Base-by-base conservation (phyloP, 2,329 filamentous ascomycete genomes). In the Akanthomyces uredinophilus region DNA sequence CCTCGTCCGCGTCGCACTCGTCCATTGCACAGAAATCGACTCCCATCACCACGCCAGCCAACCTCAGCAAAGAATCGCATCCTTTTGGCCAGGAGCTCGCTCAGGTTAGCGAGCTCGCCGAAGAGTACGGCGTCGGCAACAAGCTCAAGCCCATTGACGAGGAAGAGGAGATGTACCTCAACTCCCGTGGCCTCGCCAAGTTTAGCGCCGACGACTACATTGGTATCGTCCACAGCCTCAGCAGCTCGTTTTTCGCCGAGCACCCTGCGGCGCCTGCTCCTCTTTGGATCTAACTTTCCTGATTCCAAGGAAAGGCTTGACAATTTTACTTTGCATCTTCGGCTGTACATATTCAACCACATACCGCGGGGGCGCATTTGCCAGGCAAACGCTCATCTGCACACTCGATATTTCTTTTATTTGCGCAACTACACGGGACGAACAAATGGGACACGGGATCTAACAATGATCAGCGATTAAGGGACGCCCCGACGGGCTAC, bases 11-110 rank as follows among this genome's bases (percentile, higher is more conserved):
- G 43, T 81, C 81, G 24, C 75, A 75, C 60, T 74, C 78, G 54
- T 75, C 74, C 65, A 65, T 60, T 52, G 64, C 65, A 65, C 72
- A 66, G 62, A 74, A 65, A 55, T 70, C 56, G 64, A 67, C 68
- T 53, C 65, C 71, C 39, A 52, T 32, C 53, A 54, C 52, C 52
- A 35, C 61, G 47, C 35, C 54, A 44, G 18, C 29, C 62, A 50
- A 35, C 47, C 51, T 64, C 51, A 55, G 64, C 66, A 75, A 77
- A 71, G 74, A 79, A 32, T 68, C 75, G 51, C 86, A 95, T 73
- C 94, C 94, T 0, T 98, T 98, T 70, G 91, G 91, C 59, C 87
- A 89, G 56, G 95, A 99, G 75, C 80, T 98, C 59, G 92, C 91
- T 62, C 90, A 98, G 75, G 91, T 98, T 27, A 92, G 92, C 59